Conservation (phyloP, 805 yeast species). For the Ogataea parapolymorpha region DNA sequence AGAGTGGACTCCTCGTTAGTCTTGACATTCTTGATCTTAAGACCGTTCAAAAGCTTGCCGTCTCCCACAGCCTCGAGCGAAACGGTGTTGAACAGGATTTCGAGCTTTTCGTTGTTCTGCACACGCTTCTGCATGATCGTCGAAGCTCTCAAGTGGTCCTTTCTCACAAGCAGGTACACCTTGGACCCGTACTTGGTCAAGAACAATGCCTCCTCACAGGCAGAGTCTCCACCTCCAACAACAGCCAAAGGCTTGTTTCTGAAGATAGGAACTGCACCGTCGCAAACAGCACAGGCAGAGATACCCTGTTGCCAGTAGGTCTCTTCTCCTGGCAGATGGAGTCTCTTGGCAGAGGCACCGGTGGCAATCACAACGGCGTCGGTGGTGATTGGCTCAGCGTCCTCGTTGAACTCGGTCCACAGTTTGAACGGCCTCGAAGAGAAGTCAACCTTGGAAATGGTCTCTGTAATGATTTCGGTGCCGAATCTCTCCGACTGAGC, state of each 20-base stretch:
- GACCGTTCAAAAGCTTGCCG: constrained; percentile 71
- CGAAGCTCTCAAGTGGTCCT: constrained; percentile 92
- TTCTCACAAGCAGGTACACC: constrained; percentile 90
- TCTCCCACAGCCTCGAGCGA: constrained; percentile 90
- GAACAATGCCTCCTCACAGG: constrained; percentile 98
- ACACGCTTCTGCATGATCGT: constrained; percentile 96
- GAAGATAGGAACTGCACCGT: constrained; percentile 98
- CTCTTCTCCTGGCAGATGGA: constrained; percentile 94
- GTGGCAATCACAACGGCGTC: constrained; percentile 94
- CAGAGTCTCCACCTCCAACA: constrained; percentile 99
- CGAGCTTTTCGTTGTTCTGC: constrained; percentile 78
- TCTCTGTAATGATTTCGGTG: constrained; percentile 91
- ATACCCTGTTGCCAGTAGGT: constrained; percentile 99
- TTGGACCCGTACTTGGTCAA: constrained; percentile 97
- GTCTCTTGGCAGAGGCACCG: constrained; percentile 97
- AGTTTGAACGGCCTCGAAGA: constrained; percentile 88
- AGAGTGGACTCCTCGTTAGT: constrained; percentile 68
- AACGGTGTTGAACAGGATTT: constrained; percentile 82
- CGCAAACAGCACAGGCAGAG: constrained; percentile 99
- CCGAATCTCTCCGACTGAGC: constrained; percentile 86
- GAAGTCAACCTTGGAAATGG: constrained; percentile 88
- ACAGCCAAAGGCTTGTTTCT: constrained; percentile 98
- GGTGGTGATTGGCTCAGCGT: constrained; percentile 83
- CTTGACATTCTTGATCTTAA: constrained; percentile 66
- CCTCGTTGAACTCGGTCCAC: constrained; percentile 96